phyloP scores from a whole-genome alignment of 2,329 filamentous ascomycete genomes.

The Aspergillus proliferans region DNA sequence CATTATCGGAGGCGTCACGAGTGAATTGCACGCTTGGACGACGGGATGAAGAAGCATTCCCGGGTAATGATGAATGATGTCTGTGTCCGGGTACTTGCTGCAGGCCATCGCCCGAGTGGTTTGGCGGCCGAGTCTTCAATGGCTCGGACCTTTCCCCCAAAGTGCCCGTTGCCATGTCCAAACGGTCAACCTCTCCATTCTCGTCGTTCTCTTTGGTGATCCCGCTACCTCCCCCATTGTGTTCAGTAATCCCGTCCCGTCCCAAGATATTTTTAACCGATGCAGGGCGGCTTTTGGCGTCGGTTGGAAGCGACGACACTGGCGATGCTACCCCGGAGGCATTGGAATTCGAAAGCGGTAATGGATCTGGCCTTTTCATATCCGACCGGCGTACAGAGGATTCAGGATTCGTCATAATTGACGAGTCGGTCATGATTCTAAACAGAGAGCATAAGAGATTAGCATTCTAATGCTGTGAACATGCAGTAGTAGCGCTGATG shows the following conservation, averaged over 20 bases:
- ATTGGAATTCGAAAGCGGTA: constrained; percentile 11
- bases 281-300: not conserved
- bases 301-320: constrained; percentile 20
- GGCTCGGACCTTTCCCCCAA: constrained; percentile 16
- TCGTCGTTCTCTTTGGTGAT: constrained; percentile 1
- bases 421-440: constrained; percentile 21
- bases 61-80: constrained; percentile 19
- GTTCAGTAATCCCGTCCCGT: not conserved
- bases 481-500: constrained; percentile 1
- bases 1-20: constrained; percentile 46
- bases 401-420: constrained; percentile 14
- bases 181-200: constrained; percentile 5
- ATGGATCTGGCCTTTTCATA: constrained; percentile 14
- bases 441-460: constrained; percentile 12
- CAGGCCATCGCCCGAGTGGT: constrained; percentile 18
- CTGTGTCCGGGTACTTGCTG: constrained; percentile 16
- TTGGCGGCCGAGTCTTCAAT: constrained; percentile 19
- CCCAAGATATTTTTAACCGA: no score
- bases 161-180: constrained; percentile 10
- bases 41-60: constrained; percentile 36
- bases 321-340: constrained; percentile 20
- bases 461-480: constrained; percentile 5
- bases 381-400: constrained; percentile 11
- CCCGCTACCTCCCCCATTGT: not conserved
- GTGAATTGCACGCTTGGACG: constrained; percentile 72